Evolutionary conservation across 192 early-diverging fungal species (phyloP).

Genomic region (Coemansia sp.): DNA sequence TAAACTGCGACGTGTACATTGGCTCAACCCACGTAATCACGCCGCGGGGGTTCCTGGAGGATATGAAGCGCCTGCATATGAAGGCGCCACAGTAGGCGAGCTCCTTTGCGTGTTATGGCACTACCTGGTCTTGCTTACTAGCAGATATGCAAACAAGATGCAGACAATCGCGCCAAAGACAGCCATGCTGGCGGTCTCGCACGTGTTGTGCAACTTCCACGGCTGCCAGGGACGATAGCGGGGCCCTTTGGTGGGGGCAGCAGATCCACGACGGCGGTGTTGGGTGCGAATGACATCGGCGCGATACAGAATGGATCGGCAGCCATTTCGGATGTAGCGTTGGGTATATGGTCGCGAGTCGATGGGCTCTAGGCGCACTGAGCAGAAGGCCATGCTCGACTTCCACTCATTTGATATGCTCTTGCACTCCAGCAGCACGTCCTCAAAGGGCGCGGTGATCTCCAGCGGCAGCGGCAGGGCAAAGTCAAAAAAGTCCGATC

Average conservation of each 20-base stretch:
- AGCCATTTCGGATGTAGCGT: slow-evolving; percentile 1
- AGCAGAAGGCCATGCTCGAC: slow-evolving; percentile 25
- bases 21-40: slow-evolving; percentile 50
- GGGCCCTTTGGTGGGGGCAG: slow-evolving; percentile 7
- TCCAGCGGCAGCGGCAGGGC: slow-evolving; percentile 18
- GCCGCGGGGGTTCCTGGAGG: slow-evolving; percentile 41
- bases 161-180: slow-evolving; percentile 5
- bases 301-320: neutral
- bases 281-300: neutral
- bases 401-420: slow-evolving; percentile 29
- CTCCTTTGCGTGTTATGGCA: neutral
- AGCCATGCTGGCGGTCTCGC: slow-evolving; percentile 10
- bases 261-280: slow-evolving; percentile 1
- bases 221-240: slow-evolving; percentile 34
- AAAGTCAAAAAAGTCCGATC: slow-evolving; percentile 48
- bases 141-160: slow-evolving; percentile 9
- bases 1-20: slow-evolving; percentile 43
- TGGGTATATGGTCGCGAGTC: neutral
- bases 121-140: slow-evolving; percentile 6
- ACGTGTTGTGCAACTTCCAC: slow-evolving; percentile 15
- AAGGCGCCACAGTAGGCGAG: slow-evolving; percentile 6
- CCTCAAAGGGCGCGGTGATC: slow-evolving; percentile 26
- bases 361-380: slow-evolving; percentile 30
- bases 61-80: slow-evolving; percentile 39
- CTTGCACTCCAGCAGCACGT: slow-evolving; percentile 27